Conservation (phyloP, 2,329 filamentous ascomycete genomes). For the Fusarium tjaetaba region DNA sequence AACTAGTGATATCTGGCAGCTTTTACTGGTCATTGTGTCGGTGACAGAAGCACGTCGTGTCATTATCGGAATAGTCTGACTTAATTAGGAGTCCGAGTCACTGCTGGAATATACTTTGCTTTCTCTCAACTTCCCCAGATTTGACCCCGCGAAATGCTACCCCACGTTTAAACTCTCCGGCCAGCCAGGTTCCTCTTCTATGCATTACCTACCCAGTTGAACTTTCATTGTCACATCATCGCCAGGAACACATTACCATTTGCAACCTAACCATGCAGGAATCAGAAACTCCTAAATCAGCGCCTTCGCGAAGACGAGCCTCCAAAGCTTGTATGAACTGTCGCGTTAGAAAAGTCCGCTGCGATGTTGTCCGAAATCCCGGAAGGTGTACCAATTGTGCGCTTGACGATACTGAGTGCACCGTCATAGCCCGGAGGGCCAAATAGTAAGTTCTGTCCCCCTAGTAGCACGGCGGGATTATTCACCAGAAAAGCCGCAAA, state of each 20-base stretch:
- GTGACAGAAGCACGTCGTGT: background rate
- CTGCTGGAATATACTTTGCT: background rate
- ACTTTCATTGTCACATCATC: background rate
- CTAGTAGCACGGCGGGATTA: no score
- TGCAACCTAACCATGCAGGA: background rate
- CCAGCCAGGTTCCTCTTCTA: background rate
- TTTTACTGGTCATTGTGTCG: background rate
- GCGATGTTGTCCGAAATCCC: background rate
- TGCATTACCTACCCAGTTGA: no score
- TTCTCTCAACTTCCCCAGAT: no score
- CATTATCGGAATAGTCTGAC: background rate
- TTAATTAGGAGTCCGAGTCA: background rate
- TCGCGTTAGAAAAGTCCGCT: background rate
- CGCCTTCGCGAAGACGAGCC: background rate
- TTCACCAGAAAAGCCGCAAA: background rate
- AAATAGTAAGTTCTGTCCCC: background rate
- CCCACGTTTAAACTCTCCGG: background rate
- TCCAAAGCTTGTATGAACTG: background rate
- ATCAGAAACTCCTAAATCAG: fast-evolving
- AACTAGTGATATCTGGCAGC: background rate
- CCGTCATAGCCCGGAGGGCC: background rate
- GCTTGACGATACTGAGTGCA: background rate
- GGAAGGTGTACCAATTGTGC: background rate
- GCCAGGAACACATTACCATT: no score
- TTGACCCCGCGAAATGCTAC: background rate